Conservation (phyloP, 1,139 yeast genomes). For the Hansenula anomala region DNA sequence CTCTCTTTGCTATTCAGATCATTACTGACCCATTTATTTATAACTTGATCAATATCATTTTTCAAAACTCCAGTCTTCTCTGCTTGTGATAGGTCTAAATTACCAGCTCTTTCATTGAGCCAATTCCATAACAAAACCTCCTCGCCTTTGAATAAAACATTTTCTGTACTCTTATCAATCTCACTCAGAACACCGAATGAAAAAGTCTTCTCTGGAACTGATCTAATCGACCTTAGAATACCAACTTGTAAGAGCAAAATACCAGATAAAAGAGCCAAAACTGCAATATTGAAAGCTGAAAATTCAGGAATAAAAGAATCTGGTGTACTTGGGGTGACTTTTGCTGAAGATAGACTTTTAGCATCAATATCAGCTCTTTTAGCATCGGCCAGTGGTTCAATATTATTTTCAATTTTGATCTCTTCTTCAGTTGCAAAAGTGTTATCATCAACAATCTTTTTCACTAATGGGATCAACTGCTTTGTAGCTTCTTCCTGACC, state of each 20-base stretch:
- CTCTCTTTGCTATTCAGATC: constrained; percentile 13
- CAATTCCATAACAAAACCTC: constrained; percentile 21
- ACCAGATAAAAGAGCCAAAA: neutral
- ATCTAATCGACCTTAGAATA: constrained; percentile 5
- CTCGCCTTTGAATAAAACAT: constrained; percentile 15
- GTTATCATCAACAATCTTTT: constrained; percentile 10
- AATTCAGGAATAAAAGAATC: neutral
- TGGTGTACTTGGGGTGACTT: neutral
- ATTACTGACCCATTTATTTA: constrained; percentile 16
- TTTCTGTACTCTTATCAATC: constrained; percentile 6
- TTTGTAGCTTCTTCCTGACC: constrained; percentile 71
- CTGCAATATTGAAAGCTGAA: constrained; percentile 3
- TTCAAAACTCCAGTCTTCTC: constrained; percentile 11
- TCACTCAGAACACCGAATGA: neutral
- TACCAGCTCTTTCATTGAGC: constrained; percentile 21
- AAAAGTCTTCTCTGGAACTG: constrained; percentile 2
- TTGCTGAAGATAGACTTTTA: neutral
- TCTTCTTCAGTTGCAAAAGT: constrained; percentile 4
- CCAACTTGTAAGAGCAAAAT: constrained; percentile 10
- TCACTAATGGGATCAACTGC: constrained; percentile 16
- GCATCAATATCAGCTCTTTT: neutral
- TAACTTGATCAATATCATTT: constrained; percentile 17
- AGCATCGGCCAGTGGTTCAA: constrained; percentile 1
- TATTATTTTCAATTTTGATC: constrained; percentile 5
- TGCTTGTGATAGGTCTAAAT: constrained; percentile 7